phyloP scores from a whole-genome alignment of 805 yeast genomes.

The Monosporozyma siamensis region DNA sequence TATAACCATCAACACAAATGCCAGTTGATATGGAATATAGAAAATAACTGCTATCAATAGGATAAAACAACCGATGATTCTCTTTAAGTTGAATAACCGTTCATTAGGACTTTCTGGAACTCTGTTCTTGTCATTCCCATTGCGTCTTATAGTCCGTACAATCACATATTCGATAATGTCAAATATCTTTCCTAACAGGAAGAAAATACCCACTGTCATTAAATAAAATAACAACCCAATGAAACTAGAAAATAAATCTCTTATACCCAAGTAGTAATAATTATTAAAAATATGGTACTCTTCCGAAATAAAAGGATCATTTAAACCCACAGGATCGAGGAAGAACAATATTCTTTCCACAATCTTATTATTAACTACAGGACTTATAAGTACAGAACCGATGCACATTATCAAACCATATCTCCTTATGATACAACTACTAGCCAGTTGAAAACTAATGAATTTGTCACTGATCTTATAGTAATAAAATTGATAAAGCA shows the following conservation, averaged over 20 bases:
- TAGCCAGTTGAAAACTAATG: conserved; percentile 39
- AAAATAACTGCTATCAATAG: conserved; percentile 42
- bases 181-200: conserved; percentile 2
- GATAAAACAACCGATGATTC: conserved; percentile 29
- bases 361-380: conserved; percentile 25
- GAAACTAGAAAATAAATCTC: conserved; percentile 45
- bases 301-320: conserved; percentile 37
- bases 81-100: conserved; percentile 17
- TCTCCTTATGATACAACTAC: conserved; percentile 31
- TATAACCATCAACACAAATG: conserved; percentile 48
- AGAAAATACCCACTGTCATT: conserved; percentile 19
- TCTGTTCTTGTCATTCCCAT: neutral
- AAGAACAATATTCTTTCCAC: conserved; percentile 35
- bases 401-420: conserved; percentile 19
- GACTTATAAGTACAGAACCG: conserved; percentile 32
- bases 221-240: conserved; percentile 47
- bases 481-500: conserved; percentile 45
- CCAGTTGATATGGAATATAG: conserved; percentile 76
- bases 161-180: conserved; percentile 1
- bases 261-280: conserved; percentile 59
- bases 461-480: conserved; percentile 35
- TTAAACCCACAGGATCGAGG: conserved; percentile 47
- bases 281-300: conserved; percentile 35
- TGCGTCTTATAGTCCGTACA: neutral
- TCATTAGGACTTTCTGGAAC: neutral